Conservation (phyloP, 805 yeast species). For the Suhomyces vadensis region DNA sequence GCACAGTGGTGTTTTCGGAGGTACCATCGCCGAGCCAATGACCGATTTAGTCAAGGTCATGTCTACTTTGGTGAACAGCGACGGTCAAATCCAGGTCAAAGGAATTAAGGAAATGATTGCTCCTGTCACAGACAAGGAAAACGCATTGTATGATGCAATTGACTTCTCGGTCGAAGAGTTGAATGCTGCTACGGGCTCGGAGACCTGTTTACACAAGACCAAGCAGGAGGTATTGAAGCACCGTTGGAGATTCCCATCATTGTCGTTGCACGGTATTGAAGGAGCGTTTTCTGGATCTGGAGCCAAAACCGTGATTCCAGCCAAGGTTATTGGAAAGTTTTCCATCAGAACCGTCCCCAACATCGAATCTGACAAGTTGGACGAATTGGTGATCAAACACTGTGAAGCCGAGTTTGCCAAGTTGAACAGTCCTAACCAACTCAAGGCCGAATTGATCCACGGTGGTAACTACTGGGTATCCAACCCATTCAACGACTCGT, state of each 20-base stretch:
- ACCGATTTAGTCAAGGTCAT: conserved; percentile 82
- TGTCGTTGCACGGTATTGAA: conserved; percentile 94
- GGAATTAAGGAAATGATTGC: conserved; percentile 96
- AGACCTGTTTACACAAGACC: conserved; percentile 73
- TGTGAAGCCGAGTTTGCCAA: conserved; percentile 64
- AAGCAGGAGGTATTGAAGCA: conserved; percentile 91
- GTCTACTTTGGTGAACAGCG: conserved; percentile 71
- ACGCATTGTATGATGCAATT: conserved; percentile 75
- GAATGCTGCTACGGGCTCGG: conserved; percentile 84
- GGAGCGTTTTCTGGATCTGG: conserved; percentile 96
- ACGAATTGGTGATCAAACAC: conserved; percentile 71
- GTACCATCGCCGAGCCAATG: conserved; percentile 96
- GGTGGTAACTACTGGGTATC: conserved; percentile 97
- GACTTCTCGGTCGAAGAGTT: conserved; percentile 84
- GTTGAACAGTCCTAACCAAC: conserved; percentile 74
- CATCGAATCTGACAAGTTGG: conserved; percentile 78
- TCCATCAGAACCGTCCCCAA: conserved; percentile 97
- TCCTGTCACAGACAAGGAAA: conserved; percentile 81
- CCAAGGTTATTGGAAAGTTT: conserved; percentile 90
- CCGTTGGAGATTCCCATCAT: conserved; percentile 98
- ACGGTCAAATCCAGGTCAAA: conserved; percentile 83
- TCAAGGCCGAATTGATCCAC: conserved; percentile 76
- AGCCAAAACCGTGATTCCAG: conserved; percentile 98
- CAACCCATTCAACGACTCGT: conserved; percentile 88
- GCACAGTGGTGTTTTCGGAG: conserved; percentile 98